Evolutionary conservation across 495 filamentous ascomycete genomes (phyloP), one percentile per base, ranked within the genome.

Genomic region (Podospora pseudoanserina): DNA sequence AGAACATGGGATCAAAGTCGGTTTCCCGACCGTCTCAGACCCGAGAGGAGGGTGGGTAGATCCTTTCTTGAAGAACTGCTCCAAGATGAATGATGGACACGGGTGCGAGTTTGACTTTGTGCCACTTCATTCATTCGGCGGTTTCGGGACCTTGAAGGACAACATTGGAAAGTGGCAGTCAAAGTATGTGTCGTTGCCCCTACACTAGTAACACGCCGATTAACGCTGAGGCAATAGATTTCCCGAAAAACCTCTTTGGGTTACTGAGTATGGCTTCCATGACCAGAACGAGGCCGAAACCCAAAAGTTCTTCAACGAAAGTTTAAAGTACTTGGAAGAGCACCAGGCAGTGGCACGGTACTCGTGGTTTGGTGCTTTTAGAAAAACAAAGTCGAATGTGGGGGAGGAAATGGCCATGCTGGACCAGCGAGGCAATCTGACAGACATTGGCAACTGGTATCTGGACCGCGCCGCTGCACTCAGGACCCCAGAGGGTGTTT

Each of bases 71-170:
- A 73, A 62, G 23, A 81, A 78, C 34, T 83, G 81, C 16, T 65
- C 64, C 3, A 44, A 68, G 28, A 20, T 75, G 59, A 72, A 71
- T 34, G 65, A 70, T 27, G 20, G 56, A 9, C 65, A 68, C 32
- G 60, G 68, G 18, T 90, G 89, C 73, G 83, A 76, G 1, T 78
- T 82, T 7, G 89, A 90, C 70, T 90, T 91, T 75, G 79, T 91
- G 18, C 83, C 89, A 0, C 74, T 90, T 16, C 87, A 90, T 74
- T 90, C 84, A 82, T 90, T 90, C 73, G 87, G 87, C 1, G 75
- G 86, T 60, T 87, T 90, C 63, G 81, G 83, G 65, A 85, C 84
- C 0, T 71, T 77, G 63, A 88, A 60, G 86, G 85, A 1, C 73
- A 65, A 71, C 49, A 60, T 77, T 1, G 74, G 60, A 27, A 68